Conservation (phyloP, 1,284 basidiomycete species). For the Puccinia polysora region DNA sequence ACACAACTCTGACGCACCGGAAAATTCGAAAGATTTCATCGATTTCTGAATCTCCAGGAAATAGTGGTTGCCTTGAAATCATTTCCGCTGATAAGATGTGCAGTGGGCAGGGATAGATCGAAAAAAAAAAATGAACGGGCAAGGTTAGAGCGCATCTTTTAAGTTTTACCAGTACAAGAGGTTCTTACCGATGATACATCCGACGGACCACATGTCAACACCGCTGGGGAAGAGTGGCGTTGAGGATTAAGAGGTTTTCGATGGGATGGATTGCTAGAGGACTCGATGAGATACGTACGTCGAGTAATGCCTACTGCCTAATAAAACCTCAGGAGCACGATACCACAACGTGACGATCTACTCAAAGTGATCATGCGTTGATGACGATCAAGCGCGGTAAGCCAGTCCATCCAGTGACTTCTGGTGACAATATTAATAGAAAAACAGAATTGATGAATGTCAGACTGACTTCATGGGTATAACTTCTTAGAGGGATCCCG, state of each 20-base stretch:
- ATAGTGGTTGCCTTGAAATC: conserved; percentile 83
- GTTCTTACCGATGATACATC: conserved; percentile 66
- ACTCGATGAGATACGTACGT: conserved; percentile 56
- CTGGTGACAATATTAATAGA: conserved; percentile 4
- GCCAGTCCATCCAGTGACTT: too few species aligned
- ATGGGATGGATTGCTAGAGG: not conserved
- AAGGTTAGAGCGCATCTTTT: too few species aligned
- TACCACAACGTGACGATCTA: conserved; percentile 99
- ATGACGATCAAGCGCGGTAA: too few species aligned
- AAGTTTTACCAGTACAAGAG: not conserved
- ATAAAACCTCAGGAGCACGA: conserved; percentile 89
- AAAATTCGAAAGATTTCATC: conserved; percentile 99
- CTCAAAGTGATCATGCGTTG: too few species aligned
- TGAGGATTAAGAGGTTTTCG: not conserved
- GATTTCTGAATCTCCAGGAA: conserved; percentile 98
- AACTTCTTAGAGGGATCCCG: conserved; percentile 94
- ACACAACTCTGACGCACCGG: conserved; percentile 62
- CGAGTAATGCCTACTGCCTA: conserved; percentile 90
- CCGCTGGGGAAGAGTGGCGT: conserved; percentile 51
- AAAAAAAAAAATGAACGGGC: not conserved
- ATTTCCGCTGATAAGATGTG: conserved; percentile 68
- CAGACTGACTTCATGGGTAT: conserved; percentile 86
- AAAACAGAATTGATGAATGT: conserved; percentile 22
- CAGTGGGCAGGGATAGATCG: conserved; percentile 43
- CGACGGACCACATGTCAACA: conserved; percentile 98